phyloP scores from a whole-genome alignment of 306 rosid species.

The Trifolium dubium region DNA sequence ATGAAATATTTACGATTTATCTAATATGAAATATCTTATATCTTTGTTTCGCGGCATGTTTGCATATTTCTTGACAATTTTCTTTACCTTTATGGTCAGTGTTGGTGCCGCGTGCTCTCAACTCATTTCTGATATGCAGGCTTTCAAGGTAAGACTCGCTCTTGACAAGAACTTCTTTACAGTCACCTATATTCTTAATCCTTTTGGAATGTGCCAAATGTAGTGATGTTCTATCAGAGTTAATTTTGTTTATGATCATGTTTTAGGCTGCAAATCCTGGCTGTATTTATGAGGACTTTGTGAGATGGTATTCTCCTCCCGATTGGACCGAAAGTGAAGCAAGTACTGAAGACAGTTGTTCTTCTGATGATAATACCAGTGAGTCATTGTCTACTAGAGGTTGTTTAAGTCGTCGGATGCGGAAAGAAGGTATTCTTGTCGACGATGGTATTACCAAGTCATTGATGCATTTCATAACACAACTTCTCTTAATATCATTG shows the following conservation, averaged over 20 bases:
- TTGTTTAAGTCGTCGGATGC: constrained; percentile 88
- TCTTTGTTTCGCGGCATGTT: constrained; percentile 15
- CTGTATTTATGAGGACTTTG: constrained; percentile 96
- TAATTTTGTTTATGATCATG: constrained; percentile 40
- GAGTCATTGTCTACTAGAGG: constrained; percentile 65
- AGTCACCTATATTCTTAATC: constrained; percentile 29
- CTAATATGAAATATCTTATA: constrained; percentile 1
- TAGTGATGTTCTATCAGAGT: constrained; percentile 34
- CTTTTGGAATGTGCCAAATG: constrained; percentile 29
- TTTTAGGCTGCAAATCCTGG: constrained; percentile 98
- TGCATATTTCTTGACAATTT: constrained; percentile 49
- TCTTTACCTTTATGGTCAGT: constrained; percentile 62
- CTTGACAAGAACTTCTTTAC: constrained; percentile 34
- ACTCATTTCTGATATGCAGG: constrained; percentile 98
- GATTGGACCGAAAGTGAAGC: constrained; percentile 85
- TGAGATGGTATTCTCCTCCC: constrained; percentile 99
- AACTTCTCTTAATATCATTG: constrained; percentile 22
- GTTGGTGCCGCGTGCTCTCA: constrained; percentile 99
- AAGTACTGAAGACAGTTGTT: constrained; percentile 47
- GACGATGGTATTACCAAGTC: neutral
- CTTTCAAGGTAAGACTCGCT: constrained; percentile 81
- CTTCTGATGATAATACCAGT: constrained; percentile 42
- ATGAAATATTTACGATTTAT: neutral
- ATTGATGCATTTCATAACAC: neutral
- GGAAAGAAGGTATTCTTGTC: constrained; percentile 74